phyloP scores from a whole-genome alignment of 2,329 filamentous ascomycete species.

The Venturia nashicola region DNA sequence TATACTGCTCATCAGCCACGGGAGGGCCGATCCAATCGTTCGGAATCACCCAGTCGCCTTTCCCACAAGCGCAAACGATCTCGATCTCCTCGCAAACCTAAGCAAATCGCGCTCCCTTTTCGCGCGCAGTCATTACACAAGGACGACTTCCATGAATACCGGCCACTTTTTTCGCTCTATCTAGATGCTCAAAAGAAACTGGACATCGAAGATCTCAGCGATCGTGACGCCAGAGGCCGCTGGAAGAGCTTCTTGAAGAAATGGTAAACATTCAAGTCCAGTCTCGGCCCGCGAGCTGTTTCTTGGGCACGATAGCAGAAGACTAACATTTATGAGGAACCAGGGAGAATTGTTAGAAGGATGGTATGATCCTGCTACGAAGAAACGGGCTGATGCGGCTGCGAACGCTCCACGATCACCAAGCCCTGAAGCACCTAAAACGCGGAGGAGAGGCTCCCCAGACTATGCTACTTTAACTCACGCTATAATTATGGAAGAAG shows the following conservation, averaged over 20 bases:
- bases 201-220: constrained; percentile 54
- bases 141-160: constrained; percentile 52
- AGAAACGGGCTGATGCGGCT: constrained; percentile 37
- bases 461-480: background rate
- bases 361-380: constrained; percentile 80
- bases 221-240: constrained; percentile 64
- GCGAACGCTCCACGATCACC: constrained; percentile 13
- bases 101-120: constrained; percentile 45
- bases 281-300: background rate
- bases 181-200: constrained; percentile 78
- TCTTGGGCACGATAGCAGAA: constrained; percentile 6
- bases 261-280: constrained; percentile 47
- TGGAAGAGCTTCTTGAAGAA: constrained; percentile 90
- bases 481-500: background rate
- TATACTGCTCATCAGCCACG: background rate
- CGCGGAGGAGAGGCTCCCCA: constrained; percentile 14
- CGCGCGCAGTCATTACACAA: constrained; percentile 54
- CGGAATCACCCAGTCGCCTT: constrained; percentile 14
- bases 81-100: background rate
- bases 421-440: background rate
- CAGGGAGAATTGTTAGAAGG: constrained; percentile 72
- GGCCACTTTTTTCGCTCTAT: constrained; percentile 69
- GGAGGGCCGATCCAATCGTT: background rate
- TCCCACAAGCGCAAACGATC: constrained; percentile 19
- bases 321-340: constrained; percentile 54